phyloP scores from a whole-genome alignment of 2,329 filamentous ascomycete species.

The Botrytis pseudocinerea region DNA sequence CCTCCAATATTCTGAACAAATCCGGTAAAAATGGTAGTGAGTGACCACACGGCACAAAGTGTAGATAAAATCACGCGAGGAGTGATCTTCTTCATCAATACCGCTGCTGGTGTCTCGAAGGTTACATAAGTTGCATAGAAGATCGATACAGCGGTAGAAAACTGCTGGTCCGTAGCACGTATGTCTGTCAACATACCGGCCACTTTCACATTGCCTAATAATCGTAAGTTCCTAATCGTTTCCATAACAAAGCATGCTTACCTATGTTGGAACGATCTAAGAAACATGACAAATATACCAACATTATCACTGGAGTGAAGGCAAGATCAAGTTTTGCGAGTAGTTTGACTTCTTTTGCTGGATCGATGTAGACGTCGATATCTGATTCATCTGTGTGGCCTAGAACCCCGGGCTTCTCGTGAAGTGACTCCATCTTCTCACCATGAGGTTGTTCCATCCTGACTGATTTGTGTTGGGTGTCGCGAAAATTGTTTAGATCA shows the following conservation, averaged over 20 bases:
- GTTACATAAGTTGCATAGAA: slow-evolving; percentile 54
- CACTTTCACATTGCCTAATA: slow-evolving; percentile 44
- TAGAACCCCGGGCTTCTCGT: slow-evolving; percentile 12
- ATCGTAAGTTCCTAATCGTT: slow-evolving; percentile 36
- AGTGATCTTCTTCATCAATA: slow-evolving; percentile 50
- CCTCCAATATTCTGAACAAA: slow-evolving; percentile 47
- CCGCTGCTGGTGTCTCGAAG: slow-evolving; percentile 50
- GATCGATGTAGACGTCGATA: slow-evolving; percentile 42
- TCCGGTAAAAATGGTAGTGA: slow-evolving; percentile 50
- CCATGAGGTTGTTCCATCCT: slow-evolving; percentile 19
- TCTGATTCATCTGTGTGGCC: slow-evolving; percentile 5
- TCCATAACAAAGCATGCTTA: not conserved
- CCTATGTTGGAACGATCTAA: slow-evolving; percentile 55
- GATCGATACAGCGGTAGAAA: slow-evolving; percentile 44
- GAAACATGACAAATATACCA: slow-evolving; percentile 56
- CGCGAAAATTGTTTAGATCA: not conserved
- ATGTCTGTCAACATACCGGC: slow-evolving; percentile 32
- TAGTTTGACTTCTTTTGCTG: slow-evolving; percentile 48
- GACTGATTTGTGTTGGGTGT: not conserved
- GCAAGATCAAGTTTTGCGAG: slow-evolving; percentile 50
- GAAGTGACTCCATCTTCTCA: slow-evolving; percentile 18
- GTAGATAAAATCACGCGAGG: slow-evolving; percentile 45
- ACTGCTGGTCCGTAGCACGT: slow-evolving; percentile 26
- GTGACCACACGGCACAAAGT: slow-evolving; percentile 44
- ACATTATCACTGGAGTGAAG: slow-evolving; percentile 55